Percentiles rank a stretch among this genome's conserved stretches.
Conservation (phyloP, 306 rosid species). For the Malus sylvestris region DNA sequence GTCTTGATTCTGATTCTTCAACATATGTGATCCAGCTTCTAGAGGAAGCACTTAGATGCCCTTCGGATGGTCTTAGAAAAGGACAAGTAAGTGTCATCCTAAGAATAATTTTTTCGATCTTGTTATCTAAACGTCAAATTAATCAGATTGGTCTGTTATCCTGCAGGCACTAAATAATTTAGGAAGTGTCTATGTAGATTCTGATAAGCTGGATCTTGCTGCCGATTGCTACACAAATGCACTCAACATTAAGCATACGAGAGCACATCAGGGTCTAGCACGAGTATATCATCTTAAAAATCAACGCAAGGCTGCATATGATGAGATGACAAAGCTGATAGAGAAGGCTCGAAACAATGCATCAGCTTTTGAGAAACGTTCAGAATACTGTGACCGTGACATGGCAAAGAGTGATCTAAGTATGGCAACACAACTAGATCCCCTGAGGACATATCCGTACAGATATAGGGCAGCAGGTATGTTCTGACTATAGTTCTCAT, state of each 20-base stretch:
- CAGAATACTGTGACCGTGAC: slow-evolving; percentile 91
- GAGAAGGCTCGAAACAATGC: slow-evolving; percentile 80
- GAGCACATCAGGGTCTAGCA: slow-evolving; percentile 94
- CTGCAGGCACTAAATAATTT: slow-evolving; percentile 81
- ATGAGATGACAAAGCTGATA: slow-evolving; percentile 89
- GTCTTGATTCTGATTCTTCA: slow-evolving; percentile 63
- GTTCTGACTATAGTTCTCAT: neutral
- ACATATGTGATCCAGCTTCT: slow-evolving; percentile 58
- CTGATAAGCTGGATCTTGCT: slow-evolving; percentile 80
- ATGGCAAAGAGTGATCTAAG: slow-evolving; percentile 86
- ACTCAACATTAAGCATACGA: slow-evolving; percentile 79
- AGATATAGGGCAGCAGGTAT: slow-evolving; percentile 96
- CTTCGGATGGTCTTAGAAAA: slow-evolving; percentile 92
- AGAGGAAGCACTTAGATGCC: slow-evolving; percentile 88
- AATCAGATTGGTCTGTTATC: slow-evolving; percentile 13
- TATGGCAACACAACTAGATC: slow-evolving; percentile 76
- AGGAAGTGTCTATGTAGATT: slow-evolving; percentile 82
- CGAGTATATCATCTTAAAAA: slow-evolving; percentile 80
- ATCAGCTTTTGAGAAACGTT: slow-evolving; percentile 89
- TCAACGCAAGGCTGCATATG: slow-evolving; percentile 78
- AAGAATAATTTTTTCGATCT: slow-evolving; percentile 2
- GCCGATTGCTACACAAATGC: slow-evolving; percentile 89
- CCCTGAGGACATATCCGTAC: slow-evolving; percentile 86
- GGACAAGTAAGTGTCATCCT: slow-evolving; percentile 60
- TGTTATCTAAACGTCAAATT: slow-evolving; percentile 11